Percentiles rank a stretch among this genome's conserved stretches.
Evolutionary conservation across 345 rosid species (phyloP).

Genomic region (Syzygium aqueum): DNA sequence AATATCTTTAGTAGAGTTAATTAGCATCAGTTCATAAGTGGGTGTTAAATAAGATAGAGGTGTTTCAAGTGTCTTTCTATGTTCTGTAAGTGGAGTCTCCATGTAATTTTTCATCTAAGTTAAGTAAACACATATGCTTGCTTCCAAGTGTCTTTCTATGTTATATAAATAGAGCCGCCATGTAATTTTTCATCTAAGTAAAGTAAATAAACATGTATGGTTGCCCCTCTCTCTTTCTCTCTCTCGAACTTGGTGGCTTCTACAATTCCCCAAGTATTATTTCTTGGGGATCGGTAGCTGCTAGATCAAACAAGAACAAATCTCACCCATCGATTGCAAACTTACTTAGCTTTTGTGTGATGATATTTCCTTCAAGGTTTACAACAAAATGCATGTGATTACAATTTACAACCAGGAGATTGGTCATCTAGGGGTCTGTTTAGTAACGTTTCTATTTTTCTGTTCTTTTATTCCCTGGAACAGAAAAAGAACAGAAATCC

Average conservation of each 20-base stretch:
- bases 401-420: no score
- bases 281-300: no score
- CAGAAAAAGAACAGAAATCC: no score
- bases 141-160: not conserved
- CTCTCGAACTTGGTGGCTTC: no score
- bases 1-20: not conserved
- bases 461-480: no score
- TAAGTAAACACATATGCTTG: not conserved
- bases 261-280: no score
- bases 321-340: no score
- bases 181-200: not conserved
- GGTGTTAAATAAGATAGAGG: not conserved
- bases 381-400: no score
- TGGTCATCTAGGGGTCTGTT: not conserved
- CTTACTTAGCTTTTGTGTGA: no score
- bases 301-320: no score
- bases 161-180: not conserved
- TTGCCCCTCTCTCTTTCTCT: not conserved
- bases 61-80: not conserved
- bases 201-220: not conserved
- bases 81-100: not conserved
- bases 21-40: not conserved
- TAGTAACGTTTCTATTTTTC: no score
- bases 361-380: no score
- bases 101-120: not conserved